These are phyloP conservation scores for Globisporangium nagaii DNA, from an alignment of 352 stramenopile genomes.

Conservation along the genomic window DNA sequence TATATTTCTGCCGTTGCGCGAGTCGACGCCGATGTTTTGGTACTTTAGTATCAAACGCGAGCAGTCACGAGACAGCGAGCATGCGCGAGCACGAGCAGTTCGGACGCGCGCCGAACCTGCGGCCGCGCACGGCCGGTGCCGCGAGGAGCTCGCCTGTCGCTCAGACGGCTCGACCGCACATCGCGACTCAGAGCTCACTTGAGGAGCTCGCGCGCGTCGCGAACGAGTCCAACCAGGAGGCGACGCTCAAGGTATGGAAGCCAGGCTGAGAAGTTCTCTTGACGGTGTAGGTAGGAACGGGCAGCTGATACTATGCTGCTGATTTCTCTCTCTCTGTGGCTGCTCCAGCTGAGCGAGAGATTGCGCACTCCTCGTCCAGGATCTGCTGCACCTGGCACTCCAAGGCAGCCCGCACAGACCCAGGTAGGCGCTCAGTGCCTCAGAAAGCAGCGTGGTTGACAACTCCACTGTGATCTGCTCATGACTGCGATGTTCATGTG, in stretches of 20 bases:
- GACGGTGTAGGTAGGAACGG: not conserved
- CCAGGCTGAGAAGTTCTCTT: not conserved
- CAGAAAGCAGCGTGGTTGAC: too few relatives aligned
- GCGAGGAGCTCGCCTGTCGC: not conserved
- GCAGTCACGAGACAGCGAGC: not conserved
- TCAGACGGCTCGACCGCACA: not conserved
- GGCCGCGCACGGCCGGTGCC: constrained; percentile 36
- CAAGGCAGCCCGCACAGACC: not conserved
- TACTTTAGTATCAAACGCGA: not conserved
- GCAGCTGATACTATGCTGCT: not conserved
- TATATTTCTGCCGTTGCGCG: too few relatives aligned
- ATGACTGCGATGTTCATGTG: too few relatives aligned
- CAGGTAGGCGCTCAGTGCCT: not conserved
- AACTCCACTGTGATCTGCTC: too few relatives aligned
- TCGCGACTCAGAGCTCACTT: not conserved
- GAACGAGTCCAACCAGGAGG: constrained; percentile 1
- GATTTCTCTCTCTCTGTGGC: not conserved
- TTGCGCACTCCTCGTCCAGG: constrained; percentile 39
- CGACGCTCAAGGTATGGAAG: not conserved
- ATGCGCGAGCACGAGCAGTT: constrained; percentile 50
- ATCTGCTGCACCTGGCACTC: constrained; percentile 1
- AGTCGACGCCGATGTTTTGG: too few relatives aligned
- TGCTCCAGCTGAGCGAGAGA: constrained; percentile 37
- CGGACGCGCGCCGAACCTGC: constrained; percentile 40
- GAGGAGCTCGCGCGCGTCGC: constrained; percentile 18